phyloP scores from a whole-genome alignment of 1,284 basidiomycete genomes.

The Filobasidium uniguttulatum region DNA sequence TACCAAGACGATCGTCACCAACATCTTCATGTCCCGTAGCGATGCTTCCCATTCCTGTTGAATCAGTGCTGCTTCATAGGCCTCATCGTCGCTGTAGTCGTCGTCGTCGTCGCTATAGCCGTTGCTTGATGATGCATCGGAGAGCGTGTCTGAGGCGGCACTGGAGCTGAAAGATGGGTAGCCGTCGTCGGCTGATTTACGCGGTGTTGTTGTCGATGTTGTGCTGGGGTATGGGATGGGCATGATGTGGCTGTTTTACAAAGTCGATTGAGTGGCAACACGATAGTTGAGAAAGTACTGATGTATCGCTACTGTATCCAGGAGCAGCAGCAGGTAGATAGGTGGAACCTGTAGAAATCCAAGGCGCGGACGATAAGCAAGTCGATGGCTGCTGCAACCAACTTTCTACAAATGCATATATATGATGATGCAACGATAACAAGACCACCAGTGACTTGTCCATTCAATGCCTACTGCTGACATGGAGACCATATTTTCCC shows the following conservation, averaged over 20 bases:
- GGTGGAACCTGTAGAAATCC: too few species aligned
- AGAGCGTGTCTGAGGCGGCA: not conserved
- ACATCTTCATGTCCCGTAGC: slow-evolving; percentile 63
- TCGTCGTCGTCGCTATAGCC: slow-evolving; percentile 35
- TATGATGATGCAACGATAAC: too few species aligned
- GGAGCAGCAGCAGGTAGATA: too few species aligned
- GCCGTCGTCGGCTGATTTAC: not conserved
- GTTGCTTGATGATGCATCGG: slow-evolving; percentile 5
- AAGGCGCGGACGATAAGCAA: too few species aligned
- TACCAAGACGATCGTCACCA: slow-evolving; percentile 63
- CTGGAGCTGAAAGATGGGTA: slow-evolving; percentile 2
- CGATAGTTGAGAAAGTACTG: too few species aligned
- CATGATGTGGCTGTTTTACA: not conserved
- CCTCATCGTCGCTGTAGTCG: slow-evolving; percentile 41
- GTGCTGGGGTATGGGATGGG: not conserved
- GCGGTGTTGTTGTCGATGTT: not conserved
- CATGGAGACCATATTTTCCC: slow-evolving; percentile 17
- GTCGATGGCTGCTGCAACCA: too few species aligned
- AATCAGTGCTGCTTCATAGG: slow-evolving; percentile 53
- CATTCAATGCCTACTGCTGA: not conserved
- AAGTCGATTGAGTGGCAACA: too few species aligned
- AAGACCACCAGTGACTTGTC: too few species aligned
- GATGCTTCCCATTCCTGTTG: slow-evolving; percentile 89
- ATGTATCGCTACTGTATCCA: too few species aligned
- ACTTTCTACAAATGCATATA: too few species aligned